A percentile compares a stretch with the other conserved stretches of the same genome.
phyloP scores from a whole-genome alignment of 2,329 filamentous ascomycete genomes.

The Plectosphaerella sp. region DNA sequence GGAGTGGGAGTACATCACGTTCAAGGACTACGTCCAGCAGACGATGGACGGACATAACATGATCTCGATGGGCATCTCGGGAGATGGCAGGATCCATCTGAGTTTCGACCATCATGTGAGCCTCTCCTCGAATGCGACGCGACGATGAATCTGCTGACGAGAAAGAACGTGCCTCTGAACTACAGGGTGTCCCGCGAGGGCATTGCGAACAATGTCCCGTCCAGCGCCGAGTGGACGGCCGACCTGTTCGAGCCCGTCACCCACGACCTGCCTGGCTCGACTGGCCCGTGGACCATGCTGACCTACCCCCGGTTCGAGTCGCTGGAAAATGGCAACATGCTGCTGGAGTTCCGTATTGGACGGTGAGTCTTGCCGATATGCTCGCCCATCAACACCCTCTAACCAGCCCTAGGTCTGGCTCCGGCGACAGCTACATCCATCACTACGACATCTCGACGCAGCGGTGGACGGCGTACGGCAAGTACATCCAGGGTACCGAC shows the following conservation, averaged over 20 bases:
- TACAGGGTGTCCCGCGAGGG: constrained; percentile 11
- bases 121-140: neutral
- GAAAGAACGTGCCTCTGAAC: constrained; percentile 14
- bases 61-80: constrained; percentile 15
- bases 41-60: constrained; percentile 16
- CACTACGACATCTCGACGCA: constrained; percentile 7
- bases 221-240: constrained; percentile 8
- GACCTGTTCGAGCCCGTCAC: constrained; percentile 8
- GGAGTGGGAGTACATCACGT: constrained; percentile 12
- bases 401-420: constrained; percentile 4
- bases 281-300: constrained; percentile 11
- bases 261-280: constrained; percentile 10
- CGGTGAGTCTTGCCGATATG: neutral
- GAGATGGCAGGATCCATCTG: constrained; percentile 13
- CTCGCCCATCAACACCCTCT: neutral
- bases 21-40: constrained; percentile 14
- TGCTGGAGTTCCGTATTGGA: constrained; percentile 15
- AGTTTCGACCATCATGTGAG: constrained; percentile 15
- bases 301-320: constrained; percentile 14
- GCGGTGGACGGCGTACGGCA: constrained; percentile 9
- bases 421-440: constrained; percentile 14
- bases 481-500: constrained; percentile 11
- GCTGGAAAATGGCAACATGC: constrained; percentile 8
- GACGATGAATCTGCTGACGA: neutral
- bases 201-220: constrained; percentile 4